A percentile compares a stretch with the other conserved stretches of the same genome.
These are phyloP conservation scores for Exophiala aquamarina DNA, from an alignment of 2,329 filamentous ascomycete genomes.

Conservation along the genomic window DNA sequence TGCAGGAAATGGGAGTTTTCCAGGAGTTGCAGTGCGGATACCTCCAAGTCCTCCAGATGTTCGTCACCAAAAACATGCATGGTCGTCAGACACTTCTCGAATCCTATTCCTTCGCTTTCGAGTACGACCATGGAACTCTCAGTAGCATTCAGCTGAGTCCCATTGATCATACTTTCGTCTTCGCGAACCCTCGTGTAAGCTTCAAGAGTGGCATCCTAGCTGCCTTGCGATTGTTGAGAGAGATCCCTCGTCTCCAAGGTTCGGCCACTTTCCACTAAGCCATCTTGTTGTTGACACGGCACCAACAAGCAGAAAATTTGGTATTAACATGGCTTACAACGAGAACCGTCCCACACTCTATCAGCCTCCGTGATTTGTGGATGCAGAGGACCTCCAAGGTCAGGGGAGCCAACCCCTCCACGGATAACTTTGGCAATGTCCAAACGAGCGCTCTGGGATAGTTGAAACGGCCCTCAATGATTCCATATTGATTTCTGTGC, in stretches of 20 bases:
- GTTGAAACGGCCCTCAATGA: too few relatives aligned
- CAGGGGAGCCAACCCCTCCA: too few relatives aligned
- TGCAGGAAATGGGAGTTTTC: constrained; percentile 51
- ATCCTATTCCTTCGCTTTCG: constrained; percentile 51
- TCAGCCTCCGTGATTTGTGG: constrained; percentile 33
- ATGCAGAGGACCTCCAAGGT: constrained; percentile 11
- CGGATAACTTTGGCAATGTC: background rate
- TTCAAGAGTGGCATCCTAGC: constrained; percentile 45
- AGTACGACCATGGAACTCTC: constrained; percentile 38
- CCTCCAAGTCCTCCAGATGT: constrained; percentile 48
- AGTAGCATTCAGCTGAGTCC: constrained; percentile 32
- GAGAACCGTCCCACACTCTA: constrained; percentile 40
- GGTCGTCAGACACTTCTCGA: constrained; percentile 44
- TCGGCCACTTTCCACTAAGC: constrained; percentile 14
- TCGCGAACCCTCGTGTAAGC: constrained; percentile 38
- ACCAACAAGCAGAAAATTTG: constrained; percentile 36
- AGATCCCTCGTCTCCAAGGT: constrained; percentile 46
- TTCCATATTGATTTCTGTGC: too few relatives aligned
- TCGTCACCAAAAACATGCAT: constrained; percentile 42
- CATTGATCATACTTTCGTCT: constrained; percentile 33
- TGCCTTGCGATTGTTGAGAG: constrained; percentile 38
- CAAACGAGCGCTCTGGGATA: too few relatives aligned
- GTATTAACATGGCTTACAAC: constrained; percentile 47
- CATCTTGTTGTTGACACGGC: background rate
- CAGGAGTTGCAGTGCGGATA: constrained; percentile 44